Percentiles rank a stretch among this genome's conserved stretches.
These are phyloP conservation scores for Talaromyces thailandensis DNA, from an alignment of 495 filamentous ascomycete species.

Conservation along the genomic window DNA sequence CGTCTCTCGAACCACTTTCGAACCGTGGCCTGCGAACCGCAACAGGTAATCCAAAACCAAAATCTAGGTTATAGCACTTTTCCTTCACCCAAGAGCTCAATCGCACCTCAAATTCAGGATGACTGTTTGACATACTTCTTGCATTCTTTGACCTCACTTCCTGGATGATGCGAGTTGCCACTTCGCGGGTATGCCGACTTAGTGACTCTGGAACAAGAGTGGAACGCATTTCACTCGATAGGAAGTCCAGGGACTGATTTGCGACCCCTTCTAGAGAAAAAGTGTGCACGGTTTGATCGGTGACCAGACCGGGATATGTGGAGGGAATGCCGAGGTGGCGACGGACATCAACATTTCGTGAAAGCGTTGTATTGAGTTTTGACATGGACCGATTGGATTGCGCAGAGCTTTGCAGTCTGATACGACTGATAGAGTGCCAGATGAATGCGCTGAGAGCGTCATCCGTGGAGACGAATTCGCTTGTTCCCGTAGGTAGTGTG, in stretches of 20 bases:
- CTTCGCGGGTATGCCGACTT: constrained; percentile 24
- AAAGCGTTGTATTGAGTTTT: constrained; percentile 20
- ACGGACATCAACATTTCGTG: constrained; percentile 45
- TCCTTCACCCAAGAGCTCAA: constrained; percentile 46
- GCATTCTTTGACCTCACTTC: constrained; percentile 21
- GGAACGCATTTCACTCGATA: constrained; percentile 36
- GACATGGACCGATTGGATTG: constrained; percentile 6
- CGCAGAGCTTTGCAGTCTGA: constrained; percentile 29
- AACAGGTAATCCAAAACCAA: constrained; percentile 39
- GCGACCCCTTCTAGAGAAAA: constrained; percentile 20
- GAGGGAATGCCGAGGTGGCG: constrained; percentile 29
- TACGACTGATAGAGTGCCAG: constrained; percentile 40
- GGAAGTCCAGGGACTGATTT: constrained; percentile 23
- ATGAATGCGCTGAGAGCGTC: constrained; percentile 46
- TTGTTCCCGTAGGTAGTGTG: constrained; percentile 10
- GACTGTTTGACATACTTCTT: constrained; percentile 16
- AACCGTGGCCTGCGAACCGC: constrained; percentile 41
- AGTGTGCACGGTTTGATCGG: constrained; percentile 31
- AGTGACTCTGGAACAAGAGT: constrained; percentile 29
- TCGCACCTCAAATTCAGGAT: constrained; percentile 34
- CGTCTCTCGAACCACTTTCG: constrained; percentile 29
- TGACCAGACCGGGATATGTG: constrained; percentile 35
- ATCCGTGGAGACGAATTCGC: constrained; percentile 38
- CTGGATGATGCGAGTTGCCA: constrained; percentile 30
- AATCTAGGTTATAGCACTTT: constrained; percentile 36